A percentile compares a stretch with the other conserved stretches of the same genome.
phyloP scores from a whole-genome alignment of 768 basidiomycete genomes.

The Ephemerocybe angulata region DNA sequence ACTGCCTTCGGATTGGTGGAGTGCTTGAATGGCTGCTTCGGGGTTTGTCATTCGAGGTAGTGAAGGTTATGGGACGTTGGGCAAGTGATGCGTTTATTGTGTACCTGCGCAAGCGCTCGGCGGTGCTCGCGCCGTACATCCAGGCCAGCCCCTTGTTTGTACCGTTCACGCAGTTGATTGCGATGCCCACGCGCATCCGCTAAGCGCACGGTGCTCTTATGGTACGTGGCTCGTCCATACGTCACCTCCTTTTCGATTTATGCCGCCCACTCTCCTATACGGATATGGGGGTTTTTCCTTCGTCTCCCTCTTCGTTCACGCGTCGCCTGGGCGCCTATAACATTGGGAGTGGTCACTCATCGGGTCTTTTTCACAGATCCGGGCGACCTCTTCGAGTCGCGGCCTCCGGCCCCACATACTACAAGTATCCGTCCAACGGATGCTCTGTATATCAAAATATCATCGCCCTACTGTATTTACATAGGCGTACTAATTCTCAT shows the following conservation, averaged over 20 bases:
- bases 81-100: neutral
- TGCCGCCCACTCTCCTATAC: neutral
- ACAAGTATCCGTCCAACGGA: neutral
- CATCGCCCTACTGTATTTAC: too few species aligned
- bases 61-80: neutral
- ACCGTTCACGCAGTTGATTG: neutral
- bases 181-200: neutral
- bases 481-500: too few species aligned
- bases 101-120: neutral
- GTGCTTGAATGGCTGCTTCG: neutral
- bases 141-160: neutral
- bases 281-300: too few species aligned
- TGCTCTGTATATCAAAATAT: neutral
- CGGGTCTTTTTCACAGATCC: neutral
- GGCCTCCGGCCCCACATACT: neutral
- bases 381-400: too few species aligned
- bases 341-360: neutral
- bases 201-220: too few species aligned
- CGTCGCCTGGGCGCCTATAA: neutral
- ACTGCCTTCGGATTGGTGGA: neutral
- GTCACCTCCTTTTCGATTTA: neutral
- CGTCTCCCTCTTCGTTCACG: neutral
- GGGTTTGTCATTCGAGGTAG: neutral
- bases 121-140: neutral
- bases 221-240: too few species aligned